Percentiles rank a stretch among this genome's conserved stretches.
Evolutionary conservation across 495 filamentous ascomycete species (phyloP).

Genomic region (Lentithecium fluviatile): DNA sequence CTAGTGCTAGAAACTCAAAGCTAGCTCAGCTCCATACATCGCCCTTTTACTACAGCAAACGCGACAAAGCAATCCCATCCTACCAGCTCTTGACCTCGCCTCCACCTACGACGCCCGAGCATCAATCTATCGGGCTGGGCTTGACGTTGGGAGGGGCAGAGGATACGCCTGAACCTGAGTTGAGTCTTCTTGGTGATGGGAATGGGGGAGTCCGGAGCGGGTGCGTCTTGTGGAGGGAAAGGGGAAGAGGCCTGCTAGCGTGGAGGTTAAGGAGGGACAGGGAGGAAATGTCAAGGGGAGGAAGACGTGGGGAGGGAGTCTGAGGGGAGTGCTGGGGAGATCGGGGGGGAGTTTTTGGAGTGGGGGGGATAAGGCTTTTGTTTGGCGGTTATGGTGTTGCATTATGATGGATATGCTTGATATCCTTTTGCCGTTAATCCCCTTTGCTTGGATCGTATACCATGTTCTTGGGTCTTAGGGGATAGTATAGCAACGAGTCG

Average conservation of each 20-base stretch:
- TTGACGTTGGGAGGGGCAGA: conserved; percentile 1
- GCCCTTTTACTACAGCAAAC: not conserved
- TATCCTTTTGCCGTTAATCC: too few species aligned
- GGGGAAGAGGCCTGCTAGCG: conserved; percentile 20
- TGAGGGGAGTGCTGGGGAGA: not conserved
- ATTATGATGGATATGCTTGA: too few species aligned
- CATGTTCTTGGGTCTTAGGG: too few species aligned
- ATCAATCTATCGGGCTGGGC: not conserved
- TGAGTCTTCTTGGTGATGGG: conserved; percentile 7
- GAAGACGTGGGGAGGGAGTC: not conserved
- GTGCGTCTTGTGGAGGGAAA: conserved; percentile 16
- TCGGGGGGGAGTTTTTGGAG: not conserved
- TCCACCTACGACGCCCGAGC: not conserved
- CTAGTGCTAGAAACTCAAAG: not conserved
- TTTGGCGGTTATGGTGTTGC: not conserved
- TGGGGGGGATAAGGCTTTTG: conserved; percentile 1
- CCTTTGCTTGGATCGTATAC: too few species aligned
- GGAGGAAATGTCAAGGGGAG: not conserved
- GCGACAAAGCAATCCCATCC: conserved; percentile 7
- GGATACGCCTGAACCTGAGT: conserved; percentile 14
- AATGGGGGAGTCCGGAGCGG: conserved; percentile 11
- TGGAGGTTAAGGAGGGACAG: conserved; percentile 8
- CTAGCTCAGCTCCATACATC: not conserved
- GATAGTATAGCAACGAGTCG: too few species aligned
- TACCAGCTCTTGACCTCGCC: too few species aligned